A percentile compares a stretch with the other conserved stretches of the same genome.
Conservation (phyloP, 805 yeast genomes). For the Starmerella floricola region DNA sequence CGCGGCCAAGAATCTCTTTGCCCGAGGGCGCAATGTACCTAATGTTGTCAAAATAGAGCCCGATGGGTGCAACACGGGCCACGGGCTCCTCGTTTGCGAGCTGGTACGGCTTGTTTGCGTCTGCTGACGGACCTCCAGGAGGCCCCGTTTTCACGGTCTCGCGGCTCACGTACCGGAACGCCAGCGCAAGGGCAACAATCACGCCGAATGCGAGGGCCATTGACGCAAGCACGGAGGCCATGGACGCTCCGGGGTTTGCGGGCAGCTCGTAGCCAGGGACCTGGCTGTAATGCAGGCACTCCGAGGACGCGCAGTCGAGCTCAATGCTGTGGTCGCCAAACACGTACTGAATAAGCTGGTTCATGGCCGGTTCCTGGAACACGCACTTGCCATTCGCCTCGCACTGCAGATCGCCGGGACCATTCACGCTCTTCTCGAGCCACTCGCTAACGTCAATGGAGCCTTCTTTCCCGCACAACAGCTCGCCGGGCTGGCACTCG, state of each 20-base stretch:
- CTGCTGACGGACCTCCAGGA: background rate
- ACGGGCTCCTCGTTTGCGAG: constrained; percentile 18
- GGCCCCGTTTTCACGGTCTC: background rate
- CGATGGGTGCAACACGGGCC: constrained; percentile 38
- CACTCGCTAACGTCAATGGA: constrained; percentile 92
- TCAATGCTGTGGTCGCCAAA: constrained; percentile 93
- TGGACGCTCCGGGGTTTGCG: constrained; percentile 28
- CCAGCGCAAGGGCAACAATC: constrained; percentile 12
- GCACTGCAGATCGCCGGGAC: constrained; percentile 89
- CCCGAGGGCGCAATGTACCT: constrained; percentile 44
- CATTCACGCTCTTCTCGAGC: constrained; percentile 72
- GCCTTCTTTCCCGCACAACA: constrained; percentile 89
- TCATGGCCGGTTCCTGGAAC: constrained; percentile 93
- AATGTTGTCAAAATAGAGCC: constrained; percentile 63
- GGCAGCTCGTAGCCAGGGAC: constrained; percentile 83
- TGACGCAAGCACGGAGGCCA: constrained; percentile 19
- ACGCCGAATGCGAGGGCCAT: constrained; percentile 20
- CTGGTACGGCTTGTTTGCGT: constrained; percentile 1
- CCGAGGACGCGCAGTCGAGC: constrained; percentile 70
- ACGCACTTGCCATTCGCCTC: constrained; percentile 51
- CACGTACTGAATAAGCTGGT: constrained; percentile 74
- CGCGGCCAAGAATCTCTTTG: constrained; percentile 42
- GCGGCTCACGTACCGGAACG: constrained; percentile 1
- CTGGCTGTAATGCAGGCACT: constrained; percentile 84
- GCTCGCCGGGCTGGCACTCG: constrained; percentile 79